Evolutionary conservation across 1,139 yeast genomes (phyloP).

Genomic region (Lodderomyces orthopsilosis): DNA sequence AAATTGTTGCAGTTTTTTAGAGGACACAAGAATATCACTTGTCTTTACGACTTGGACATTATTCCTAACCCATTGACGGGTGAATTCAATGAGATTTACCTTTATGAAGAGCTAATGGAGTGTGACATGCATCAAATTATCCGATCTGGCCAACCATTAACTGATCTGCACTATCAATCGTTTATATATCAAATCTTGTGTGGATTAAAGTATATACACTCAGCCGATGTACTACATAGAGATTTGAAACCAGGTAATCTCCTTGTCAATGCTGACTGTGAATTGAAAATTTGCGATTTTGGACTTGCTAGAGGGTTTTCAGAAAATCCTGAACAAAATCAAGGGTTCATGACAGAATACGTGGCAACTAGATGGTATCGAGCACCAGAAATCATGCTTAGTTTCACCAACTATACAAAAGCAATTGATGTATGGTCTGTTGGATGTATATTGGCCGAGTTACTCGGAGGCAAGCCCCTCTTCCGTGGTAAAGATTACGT

Average conservation of each 20-base stretch:
- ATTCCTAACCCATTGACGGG: slow-evolving; percentile 68
- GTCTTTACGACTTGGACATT: slow-evolving; percentile 89
- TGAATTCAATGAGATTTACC: slow-evolving; percentile 83
- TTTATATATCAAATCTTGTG: slow-evolving; percentile 89
- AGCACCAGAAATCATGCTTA: slow-evolving; percentile 96
- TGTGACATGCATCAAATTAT: slow-evolving; percentile 98
- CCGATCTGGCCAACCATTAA: slow-evolving; percentile 86
- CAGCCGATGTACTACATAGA: slow-evolving; percentile 92
- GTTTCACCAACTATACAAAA: slow-evolving; percentile 88
- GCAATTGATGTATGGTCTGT: slow-evolving; percentile 98
- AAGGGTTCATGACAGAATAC: slow-evolving; percentile 91
- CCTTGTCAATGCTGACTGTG: slow-evolving; percentile 94
- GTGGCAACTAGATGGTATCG: slow-evolving; percentile 98
- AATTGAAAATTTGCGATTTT: slow-evolving; percentile 92
- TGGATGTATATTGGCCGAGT: slow-evolving; percentile 93
- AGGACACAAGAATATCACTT: slow-evolving; percentile 90
- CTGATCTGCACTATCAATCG: slow-evolving; percentile 93
- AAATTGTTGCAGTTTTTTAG: slow-evolving; percentile 86
- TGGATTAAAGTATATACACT: slow-evolving; percentile 84
- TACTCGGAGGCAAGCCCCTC: slow-evolving; percentile 87
- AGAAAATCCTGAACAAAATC: slow-evolving; percentile 78
- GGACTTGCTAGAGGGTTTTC: slow-evolving; percentile 96
- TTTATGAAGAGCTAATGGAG: slow-evolving; percentile 95
- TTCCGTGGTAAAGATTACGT: slow-evolving; percentile 95
- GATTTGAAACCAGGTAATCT: slow-evolving; percentile 94